These are phyloP conservation scores for Chytriomyces hyalinus DNA, from an alignment of 192 early-diverging fungal genomes.

Conservation along the genomic window DNA sequence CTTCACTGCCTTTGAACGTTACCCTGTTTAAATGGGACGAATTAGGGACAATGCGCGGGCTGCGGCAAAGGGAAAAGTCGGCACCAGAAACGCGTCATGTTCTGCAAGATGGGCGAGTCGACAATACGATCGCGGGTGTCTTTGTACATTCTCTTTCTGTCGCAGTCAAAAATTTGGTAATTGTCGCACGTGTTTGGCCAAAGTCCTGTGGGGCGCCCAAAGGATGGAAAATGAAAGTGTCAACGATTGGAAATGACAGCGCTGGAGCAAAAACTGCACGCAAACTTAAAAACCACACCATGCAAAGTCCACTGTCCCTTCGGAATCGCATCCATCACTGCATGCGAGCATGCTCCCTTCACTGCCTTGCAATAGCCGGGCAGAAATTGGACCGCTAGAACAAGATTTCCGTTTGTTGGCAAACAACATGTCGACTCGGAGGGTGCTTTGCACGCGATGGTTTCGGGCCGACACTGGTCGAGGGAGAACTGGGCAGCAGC, in stretches of 20 bases:
- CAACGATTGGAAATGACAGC: background rate
- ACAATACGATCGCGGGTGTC: conserved; percentile 9
- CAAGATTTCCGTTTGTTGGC: conserved; percentile 33
- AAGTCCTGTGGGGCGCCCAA: conserved; percentile 15
- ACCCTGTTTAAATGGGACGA: conserved; percentile 25
- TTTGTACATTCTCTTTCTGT: conserved; percentile 15
- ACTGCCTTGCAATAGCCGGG: conserved; percentile 33
- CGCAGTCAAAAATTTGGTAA: conserved; percentile 35
- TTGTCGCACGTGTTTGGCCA: conserved; percentile 39
- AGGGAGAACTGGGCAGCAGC: background rate
- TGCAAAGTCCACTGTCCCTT: conserved; percentile 36
- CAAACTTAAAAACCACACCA: conserved; percentile 10
- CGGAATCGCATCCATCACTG: conserved; percentile 32
- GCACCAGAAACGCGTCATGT: conserved; percentile 27
- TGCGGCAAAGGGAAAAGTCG: background rate
- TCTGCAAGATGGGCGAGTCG: conserved; percentile 12
- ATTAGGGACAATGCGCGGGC: background rate
- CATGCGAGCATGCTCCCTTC: conserved; percentile 32
- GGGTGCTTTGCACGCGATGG: background rate
- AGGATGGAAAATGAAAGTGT: background rate
- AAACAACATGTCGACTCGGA: conserved; percentile 26
- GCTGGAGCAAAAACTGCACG: background rate
- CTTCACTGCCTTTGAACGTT: conserved; percentile 29
- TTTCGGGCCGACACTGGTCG: background rate
- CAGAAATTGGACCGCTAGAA: conserved; percentile 38